Percentiles rank a stretch among this genome's conserved stretches.
Evolutionary conservation across 805 yeast genomes (phyloP).

Genomic region (Candida berthetii): DNA sequence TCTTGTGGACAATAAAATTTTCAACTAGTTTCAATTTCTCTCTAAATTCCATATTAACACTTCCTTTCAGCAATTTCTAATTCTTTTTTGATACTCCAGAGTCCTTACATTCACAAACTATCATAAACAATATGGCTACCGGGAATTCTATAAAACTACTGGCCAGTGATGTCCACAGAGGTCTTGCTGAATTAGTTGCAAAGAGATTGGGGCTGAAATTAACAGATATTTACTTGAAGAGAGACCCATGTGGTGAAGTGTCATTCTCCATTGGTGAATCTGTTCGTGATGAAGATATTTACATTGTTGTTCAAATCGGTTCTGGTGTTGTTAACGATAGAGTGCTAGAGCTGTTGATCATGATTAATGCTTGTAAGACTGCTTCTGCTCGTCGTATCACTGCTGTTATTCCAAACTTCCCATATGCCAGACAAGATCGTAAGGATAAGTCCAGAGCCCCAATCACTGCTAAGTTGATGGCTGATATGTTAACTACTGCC

Average conservation of each 20-base stretch:
- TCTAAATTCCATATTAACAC: no score
- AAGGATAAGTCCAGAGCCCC: conserved; percentile 85
- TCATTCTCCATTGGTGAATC: conserved; percentile 76
- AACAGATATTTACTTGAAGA: conserved; percentile 56
- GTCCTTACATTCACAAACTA: no score
- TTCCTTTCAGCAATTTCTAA: no score
- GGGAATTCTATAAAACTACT: conserved; percentile 56
- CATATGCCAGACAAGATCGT: conserved; percentile 85
- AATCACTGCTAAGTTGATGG: conserved; percentile 79
- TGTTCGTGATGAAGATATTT: conserved; percentile 80
- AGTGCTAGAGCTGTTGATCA: conserved; percentile 66
- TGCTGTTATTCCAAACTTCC: conserved; percentile 77
- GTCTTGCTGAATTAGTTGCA: conserved; percentile 65
- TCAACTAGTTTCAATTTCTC: no score
- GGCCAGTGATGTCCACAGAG: conserved; percentile 64
- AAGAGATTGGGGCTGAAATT: conserved; percentile 51
- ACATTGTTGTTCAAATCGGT: conserved; percentile 73
- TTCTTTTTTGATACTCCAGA: no score
- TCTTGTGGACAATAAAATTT: no score
- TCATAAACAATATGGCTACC: conserved; percentile 56
- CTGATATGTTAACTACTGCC: conserved; percentile 75
- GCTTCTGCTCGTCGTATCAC: conserved; percentile 82
- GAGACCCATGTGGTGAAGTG: conserved; percentile 70
- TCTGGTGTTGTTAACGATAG: conserved; percentile 74
- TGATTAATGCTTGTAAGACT: conserved; percentile 78